Base-by-base conservation (phyloP, 805 yeast species). In the Candida chauliodis region DNA sequence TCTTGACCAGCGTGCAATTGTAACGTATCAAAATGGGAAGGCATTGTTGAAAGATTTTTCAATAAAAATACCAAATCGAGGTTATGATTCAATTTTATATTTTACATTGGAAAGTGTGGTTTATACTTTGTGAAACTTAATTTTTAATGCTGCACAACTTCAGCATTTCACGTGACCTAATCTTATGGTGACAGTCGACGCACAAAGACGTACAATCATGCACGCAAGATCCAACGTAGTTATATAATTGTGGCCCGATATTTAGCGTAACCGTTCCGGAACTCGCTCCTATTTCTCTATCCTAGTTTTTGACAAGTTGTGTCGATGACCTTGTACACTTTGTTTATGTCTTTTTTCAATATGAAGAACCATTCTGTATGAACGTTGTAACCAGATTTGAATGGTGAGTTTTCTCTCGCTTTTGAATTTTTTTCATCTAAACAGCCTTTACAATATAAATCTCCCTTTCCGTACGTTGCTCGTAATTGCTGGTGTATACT, bases 1-100 rank as follows among this genome's bases (percentile, higher is more conserved):
- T 73, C 74, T 68, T 89, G 96, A 48, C 99, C 99, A 38, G 96
- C 96, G 65, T 91, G 98, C 51, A 91, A 76, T 71, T 91, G 96
- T 42, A 85, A 72, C 21, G 96, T 90, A 54, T 90, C 96, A 53
- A 87, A 88, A 55, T 83, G 90, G 24, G 81, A 75, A 34, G 32
- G 23, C 30, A 34, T 27, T n/a, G n/a, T n/a, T n/a, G n/a, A n/a
- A n/a, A n/a, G n/a, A n/a, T n/a, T n/a, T n/a, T n/a, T n/a, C n/a
- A n/a, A n/a, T n/a, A n/a, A n/a, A n/a, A n/a, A n/a, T n/a, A n/a
- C n/a, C n/a, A n/a, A n/a, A n/a, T n/a, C n/a, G n/a, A n/a, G n/a
- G n/a, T n/a, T n/a, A n/a, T n/a, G n/a, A n/a, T n/a, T n/a, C n/a
- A n/a, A n/a, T n/a, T n/a, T n/a, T n/a, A n/a, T n/a, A n/a, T n/a